Conservation (phyloP, 2,329 filamentous ascomycete genomes). For the Periconia macrospinosa region DNA sequence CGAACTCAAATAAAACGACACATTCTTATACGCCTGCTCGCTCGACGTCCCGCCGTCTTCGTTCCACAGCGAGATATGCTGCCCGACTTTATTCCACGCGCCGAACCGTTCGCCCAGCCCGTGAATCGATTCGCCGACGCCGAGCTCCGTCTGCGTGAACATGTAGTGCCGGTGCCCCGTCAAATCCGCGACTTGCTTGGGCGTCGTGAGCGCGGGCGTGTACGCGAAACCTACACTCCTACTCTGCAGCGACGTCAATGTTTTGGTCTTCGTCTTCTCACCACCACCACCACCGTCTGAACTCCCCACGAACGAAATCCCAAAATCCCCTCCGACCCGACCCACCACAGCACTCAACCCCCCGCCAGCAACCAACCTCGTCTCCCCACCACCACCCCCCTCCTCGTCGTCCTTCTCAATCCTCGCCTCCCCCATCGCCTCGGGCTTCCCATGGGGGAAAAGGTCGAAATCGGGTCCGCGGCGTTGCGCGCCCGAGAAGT, state of each 20-base stretch:
- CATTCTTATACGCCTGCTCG: constrained; percentile 73
- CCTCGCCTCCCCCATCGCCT: constrained; percentile 38
- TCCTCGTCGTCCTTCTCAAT: constrained; percentile 23
- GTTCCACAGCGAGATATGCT: constrained; percentile 67
- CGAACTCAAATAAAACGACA: constrained; percentile 70
- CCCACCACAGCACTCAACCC: constrained; percentile 54
- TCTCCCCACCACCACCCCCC: too few relatives aligned
- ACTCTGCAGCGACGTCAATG: constrained; percentile 57
- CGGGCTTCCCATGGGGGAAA: constrained; percentile 56
- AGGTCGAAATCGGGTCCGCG: constrained; percentile 62
- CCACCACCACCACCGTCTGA: constrained; percentile 32
- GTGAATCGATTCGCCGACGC: constrained; percentile 67
- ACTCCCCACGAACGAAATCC: constrained; percentile 58
- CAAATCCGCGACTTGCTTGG: constrained; percentile 58
- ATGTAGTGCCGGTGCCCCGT: constrained; percentile 46
- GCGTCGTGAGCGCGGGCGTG: constrained; percentile 55
- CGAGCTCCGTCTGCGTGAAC: constrained; percentile 50
- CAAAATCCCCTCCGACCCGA: constrained; percentile 54
- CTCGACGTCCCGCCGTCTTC: constrained; percentile 66
- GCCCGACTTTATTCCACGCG: constrained; percentile 74
- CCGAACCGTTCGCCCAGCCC: constrained; percentile 78
- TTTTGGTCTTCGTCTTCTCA: constrained; percentile 37
- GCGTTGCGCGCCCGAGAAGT: constrained; percentile 58
- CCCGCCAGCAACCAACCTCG: constrained; percentile 57
- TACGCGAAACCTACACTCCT: constrained; percentile 63